Percentiles rank a stretch among this genome's conserved stretches.
phyloP scores from a whole-genome alignment of 1,284 basidiomycete genomes.

The Macrocybe sp. region DNA sequence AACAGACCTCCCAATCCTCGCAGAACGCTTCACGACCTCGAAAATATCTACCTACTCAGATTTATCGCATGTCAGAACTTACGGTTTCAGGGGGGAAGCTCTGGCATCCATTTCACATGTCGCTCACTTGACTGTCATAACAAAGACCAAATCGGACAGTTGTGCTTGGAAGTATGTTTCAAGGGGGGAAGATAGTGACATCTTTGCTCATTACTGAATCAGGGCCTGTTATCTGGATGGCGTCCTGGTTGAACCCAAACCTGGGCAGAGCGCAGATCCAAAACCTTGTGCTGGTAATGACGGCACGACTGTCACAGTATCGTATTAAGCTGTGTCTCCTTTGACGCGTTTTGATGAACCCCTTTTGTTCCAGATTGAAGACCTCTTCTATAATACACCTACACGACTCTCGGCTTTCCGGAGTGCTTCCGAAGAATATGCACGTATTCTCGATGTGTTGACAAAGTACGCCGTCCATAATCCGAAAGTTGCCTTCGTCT shows the following conservation, averaged over 20 bases:
- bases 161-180: constrained; percentile 83
- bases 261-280: constrained; percentile 68
- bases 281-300: constrained; percentile 93
- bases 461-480: constrained; percentile 95
- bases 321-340: constrained; percentile 4
- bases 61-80: constrained; percentile 81
- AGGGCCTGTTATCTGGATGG: constrained; percentile 85
- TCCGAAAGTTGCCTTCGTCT: constrained; percentile 81
- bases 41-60: constrained; percentile 90
- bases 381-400: constrained; percentile 94
- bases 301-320: constrained; percentile 86
- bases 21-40: constrained; percentile 95
- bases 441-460: constrained; percentile 89
- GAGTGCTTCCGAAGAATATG: constrained; percentile 88
- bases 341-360: constrained; percentile 6
- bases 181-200: not conserved
- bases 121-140: constrained; percentile 83
- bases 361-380: constrained; percentile 67
- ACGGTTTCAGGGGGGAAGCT: constrained; percentile 97
- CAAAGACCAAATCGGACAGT: constrained; percentile 77
- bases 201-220: constrained; percentile 3
- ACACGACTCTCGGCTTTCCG: constrained; percentile 85
- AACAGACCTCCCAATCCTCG: constrained; percentile 84
- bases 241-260: constrained; percentile 59
- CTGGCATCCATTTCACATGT: constrained; percentile 96